A percentile compares a stretch with the other conserved stretches of the same genome.
phyloP scores from a whole-genome alignment of 352 stramenopile genomes.

The Phytophthora multivora region DNA sequence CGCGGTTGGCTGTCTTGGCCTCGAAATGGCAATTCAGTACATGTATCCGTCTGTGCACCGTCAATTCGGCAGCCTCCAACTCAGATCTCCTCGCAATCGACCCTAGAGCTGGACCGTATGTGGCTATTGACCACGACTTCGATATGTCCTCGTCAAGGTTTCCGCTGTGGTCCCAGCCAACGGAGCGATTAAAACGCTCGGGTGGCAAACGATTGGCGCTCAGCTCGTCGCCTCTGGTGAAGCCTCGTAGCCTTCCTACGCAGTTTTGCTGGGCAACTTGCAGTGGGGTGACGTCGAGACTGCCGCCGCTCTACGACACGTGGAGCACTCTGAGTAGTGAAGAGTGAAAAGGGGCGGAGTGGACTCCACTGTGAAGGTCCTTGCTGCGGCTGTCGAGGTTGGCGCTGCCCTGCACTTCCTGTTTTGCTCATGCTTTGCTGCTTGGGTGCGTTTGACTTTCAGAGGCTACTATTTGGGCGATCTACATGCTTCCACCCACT shows the following conservation, averaged over 20 bases:
- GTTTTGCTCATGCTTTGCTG: slow-evolving; percentile 7
- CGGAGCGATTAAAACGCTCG: slow-evolving; percentile 2
- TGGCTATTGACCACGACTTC: not conserved
- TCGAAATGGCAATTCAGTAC: not conserved
- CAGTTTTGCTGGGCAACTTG: slow-evolving; percentile 9
- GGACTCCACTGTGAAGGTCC: no score
- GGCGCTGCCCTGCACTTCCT: slow-evolving; percentile 4
- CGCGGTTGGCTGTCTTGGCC: not conserved
- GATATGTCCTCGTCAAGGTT: not conserved
- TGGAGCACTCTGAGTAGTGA: slow-evolving; percentile 2
- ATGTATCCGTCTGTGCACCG: not conserved
- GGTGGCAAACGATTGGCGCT: slow-evolving; percentile 16
- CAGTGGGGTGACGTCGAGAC: slow-evolving; percentile 25
- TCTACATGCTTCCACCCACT: not conserved
- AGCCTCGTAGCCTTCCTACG: not conserved
- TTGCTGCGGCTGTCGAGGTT: slow-evolving; percentile 3
- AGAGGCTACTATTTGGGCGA: slow-evolving; percentile 3
- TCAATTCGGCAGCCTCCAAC: slow-evolving; percentile 2
- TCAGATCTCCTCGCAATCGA: slow-evolving; percentile 5
- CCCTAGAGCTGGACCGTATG: not conserved
- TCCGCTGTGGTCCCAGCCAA: not conserved
- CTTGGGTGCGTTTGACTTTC: slow-evolving; percentile 24
- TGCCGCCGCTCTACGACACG: slow-evolving; percentile 18
- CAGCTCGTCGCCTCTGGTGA: not conserved
- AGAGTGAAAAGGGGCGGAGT: slow-evolving; percentile 11